A percentile compares a stretch with the other conserved stretches of the same genome.
These are phyloP conservation scores for Quercus alba DNA, from an alignment of 306 rosid species.

Conservation along the genomic window DNA sequence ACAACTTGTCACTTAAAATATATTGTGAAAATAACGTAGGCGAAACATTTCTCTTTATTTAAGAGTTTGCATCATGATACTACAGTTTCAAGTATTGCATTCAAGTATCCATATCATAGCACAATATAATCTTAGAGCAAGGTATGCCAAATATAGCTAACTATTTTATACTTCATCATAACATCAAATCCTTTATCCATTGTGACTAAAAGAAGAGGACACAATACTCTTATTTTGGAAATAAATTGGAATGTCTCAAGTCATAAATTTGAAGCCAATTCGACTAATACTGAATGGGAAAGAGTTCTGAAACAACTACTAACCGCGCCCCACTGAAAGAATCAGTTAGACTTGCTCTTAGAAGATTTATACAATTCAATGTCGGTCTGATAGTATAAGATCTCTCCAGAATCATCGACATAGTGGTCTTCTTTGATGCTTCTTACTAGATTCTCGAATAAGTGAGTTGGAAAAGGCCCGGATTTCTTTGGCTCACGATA, in stretches of 20 bases:
- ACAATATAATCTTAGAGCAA: neutral
- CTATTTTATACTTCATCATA: neutral
- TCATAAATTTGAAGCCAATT: neutral
- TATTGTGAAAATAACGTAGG: too few species aligned
- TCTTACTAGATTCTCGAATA: slow-evolving; percentile 49
- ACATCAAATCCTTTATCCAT: neutral
- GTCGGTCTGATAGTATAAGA: slow-evolving; percentile 74
- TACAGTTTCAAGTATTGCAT: neutral
- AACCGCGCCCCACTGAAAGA: neutral
- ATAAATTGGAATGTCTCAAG: neutral
- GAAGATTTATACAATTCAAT: slow-evolving; percentile 32
- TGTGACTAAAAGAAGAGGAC: neutral
- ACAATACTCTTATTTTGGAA: neutral
- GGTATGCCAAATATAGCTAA: neutral
- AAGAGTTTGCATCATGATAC: neutral
- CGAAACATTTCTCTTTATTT: too few species aligned
- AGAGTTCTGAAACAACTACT: neutral
- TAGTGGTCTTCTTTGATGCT: slow-evolving; percentile 79
- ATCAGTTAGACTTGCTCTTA: slow-evolving; percentile 36
- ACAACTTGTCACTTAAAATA: too few species aligned
- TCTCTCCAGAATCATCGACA: slow-evolving; percentile 70
- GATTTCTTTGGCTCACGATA: slow-evolving; percentile 88
- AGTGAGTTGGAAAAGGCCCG: slow-evolving; percentile 70
- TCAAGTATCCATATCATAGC: neutral
- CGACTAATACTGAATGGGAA: neutral